These are phyloP conservation scores for Cytospora piceicola DNA, from an alignment of 2,329 filamentous ascomycete species.

Conservation along the genomic window DNA sequence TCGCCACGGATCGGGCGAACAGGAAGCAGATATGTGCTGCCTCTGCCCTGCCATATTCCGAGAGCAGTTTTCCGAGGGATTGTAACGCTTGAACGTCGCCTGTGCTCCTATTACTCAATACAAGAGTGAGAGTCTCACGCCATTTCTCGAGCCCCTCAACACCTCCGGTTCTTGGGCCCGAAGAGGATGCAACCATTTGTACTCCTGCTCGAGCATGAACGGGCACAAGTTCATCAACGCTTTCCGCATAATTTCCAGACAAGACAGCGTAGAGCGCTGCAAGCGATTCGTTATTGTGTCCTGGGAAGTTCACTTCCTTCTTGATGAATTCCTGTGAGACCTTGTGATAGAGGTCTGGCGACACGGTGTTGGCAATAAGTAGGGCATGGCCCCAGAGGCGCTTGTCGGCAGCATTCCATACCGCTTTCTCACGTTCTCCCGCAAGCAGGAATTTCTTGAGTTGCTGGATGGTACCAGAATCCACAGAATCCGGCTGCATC, in stretches of 20 bases:
- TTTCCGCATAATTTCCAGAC: conserved; percentile 91
- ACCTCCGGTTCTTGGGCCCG: conserved; percentile 56
- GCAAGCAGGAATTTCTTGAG: conserved; percentile 74
- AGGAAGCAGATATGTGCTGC: conserved; percentile 94
- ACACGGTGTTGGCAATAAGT: conserved; percentile 79
- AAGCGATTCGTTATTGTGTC: conserved; percentile 81
- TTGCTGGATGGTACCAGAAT: conserved; percentile 70
- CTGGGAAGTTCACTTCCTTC: conserved; percentile 85
- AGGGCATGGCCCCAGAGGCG: conserved; percentile 96
- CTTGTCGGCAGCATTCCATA: conserved; percentile 92
- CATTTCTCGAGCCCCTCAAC: conserved; percentile 89
- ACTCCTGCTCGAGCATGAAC: conserved; percentile 89
- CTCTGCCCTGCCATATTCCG: conserved; percentile 84
- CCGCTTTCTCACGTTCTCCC: conserved; percentile 87
- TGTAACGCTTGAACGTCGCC: conserved; percentile 79
- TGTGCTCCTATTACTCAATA: conserved; percentile 84
- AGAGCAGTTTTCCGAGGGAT: conserved; percentile 79
- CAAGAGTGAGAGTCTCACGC: conserved; percentile 84
- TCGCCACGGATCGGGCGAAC: conserved; percentile 71
- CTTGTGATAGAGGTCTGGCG: conserved; percentile 84
- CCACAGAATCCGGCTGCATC: conserved; percentile 62
- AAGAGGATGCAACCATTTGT: conserved; percentile 82
- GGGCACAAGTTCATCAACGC: conserved; percentile 92
- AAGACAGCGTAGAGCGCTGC: conserved; percentile 93
- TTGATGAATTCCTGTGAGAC: conserved; percentile 95